Conservation (phyloP, 2,329 filamentous ascomycete species). For the Magnaporthales sp. region DNA sequence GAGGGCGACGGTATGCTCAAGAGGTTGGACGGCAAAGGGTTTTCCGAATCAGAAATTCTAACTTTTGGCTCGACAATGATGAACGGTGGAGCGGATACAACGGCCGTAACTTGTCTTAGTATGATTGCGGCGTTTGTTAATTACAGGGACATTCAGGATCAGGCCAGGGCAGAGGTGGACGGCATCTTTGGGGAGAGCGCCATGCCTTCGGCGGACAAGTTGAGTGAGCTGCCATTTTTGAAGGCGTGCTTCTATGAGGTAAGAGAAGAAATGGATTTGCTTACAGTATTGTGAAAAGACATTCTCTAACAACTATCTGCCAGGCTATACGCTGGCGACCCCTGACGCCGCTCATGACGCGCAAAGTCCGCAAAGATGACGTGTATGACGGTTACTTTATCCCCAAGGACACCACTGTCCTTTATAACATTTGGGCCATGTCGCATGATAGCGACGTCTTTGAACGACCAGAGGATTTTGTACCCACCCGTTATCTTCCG, state of each 20-base stretch:
- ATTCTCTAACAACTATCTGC: slow-evolving; percentile 2
- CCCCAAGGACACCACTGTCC: slow-evolving; percentile 35
- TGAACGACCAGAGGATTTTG: slow-evolving; percentile 12
- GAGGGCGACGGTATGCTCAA: slow-evolving; percentile 8
- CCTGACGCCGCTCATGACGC: slow-evolving; percentile 26
- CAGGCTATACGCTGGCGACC: slow-evolving; percentile 27
- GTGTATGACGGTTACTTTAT: slow-evolving; percentile 38
- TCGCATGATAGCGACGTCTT: slow-evolving; percentile 14
- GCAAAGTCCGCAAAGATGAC: slow-evolving; percentile 36
- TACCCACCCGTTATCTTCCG: slow-evolving; percentile 9
- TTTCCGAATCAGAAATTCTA: slow-evolving; percentile 18
- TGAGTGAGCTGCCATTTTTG: slow-evolving; percentile 21
- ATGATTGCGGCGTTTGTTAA: slow-evolving; percentile 37
- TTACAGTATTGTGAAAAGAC: slow-evolving; percentile 20
- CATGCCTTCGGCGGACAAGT: slow-evolving; percentile 20
- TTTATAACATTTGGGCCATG: slow-evolving; percentile 23
- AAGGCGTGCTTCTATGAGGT: slow-evolving; percentile 21
- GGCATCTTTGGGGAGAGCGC: slow-evolving; percentile 23
- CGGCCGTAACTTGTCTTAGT: slow-evolving; percentile 35
- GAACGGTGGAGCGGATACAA: slow-evolving; percentile 42
- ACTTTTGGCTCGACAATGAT: slow-evolving; percentile 27
- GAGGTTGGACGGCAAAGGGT: not conserved
- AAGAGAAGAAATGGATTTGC: slow-evolving; percentile 19
- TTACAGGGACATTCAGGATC: slow-evolving; percentile 30
- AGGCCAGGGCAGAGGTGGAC: slow-evolving; percentile 33